Evolutionary conservation across 164 flowering plant genomes (phyloP), one percentile per base, ranked within the genome.

Genomic region (Warburgia ugandensis): DNA sequence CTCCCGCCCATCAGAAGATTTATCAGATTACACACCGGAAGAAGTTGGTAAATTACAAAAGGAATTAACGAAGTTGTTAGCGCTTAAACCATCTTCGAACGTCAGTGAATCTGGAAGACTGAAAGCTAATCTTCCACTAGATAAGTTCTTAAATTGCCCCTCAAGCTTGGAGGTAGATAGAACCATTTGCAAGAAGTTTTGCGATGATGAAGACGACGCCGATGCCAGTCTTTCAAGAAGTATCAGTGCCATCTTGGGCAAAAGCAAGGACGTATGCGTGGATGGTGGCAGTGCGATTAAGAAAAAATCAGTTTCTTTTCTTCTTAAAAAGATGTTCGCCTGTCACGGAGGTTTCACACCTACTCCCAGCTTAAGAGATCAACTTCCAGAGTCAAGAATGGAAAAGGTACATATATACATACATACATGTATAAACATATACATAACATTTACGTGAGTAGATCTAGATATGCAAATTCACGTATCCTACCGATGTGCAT

Each of bases 121-220:
- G 3, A 37, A 35, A 29, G 67, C 57, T 37, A 68, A 71, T 47
- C 84, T 81, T 16, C 96, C 96, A 0, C 62, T 91, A 55, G 86
- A 91, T 32, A 83, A 79, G 64, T 84, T 91, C 39, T 77, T 91
- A 0, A 91, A 86, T 48, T 86, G 94, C 68, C 97, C 96, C 2
- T 91, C 96, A 10, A 84, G 84, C 61, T 71, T 91, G 72, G 96
- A 87, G 53, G 80, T 84, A 0, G 85, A 80, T 44, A 52, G 89
- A 12, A 68, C 75, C 11, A 67, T 28, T 7, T 54, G 61, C 43
- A 3, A 47, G 2, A 29, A 33, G 55, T 47, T 51, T 11, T 46
- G 52, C n/a, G 53, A 41, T 4, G 61, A 57, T 54, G 71, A 70
- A 7, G 64, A 56, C 22, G 80, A 73, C 3, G 76, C 41, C 6